A percentile compares a stretch with the other conserved stretches of the same genome.
Evolutionary conservation across 345 rosid genomes (phyloP).

Genomic region (Rhizophora apiculata): DNA sequence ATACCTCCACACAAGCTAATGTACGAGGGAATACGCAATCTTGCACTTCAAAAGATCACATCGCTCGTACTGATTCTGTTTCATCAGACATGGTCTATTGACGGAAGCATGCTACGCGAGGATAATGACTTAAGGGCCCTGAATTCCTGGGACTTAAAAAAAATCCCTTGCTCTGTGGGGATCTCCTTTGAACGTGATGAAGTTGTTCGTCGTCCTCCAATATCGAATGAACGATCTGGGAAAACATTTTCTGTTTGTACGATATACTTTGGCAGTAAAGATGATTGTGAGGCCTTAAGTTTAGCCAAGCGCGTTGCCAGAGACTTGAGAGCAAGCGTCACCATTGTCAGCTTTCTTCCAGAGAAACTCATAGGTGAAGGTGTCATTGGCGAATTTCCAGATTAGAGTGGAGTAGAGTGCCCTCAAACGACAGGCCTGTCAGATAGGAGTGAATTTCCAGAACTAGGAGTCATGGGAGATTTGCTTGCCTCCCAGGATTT

Average conservation of each 20-base stretch:
- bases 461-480: conserved; percentile 56
- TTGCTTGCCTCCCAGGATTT: conserved; percentile 53
- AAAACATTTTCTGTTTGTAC: conserved; percentile 5
- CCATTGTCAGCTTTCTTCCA: conserved; percentile 27
- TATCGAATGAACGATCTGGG: background rate
- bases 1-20: conserved; percentile 40
- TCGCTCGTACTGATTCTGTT: conserved; percentile 54
- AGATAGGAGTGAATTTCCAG: conserved; percentile 63
- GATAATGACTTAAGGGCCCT: conserved; percentile 25
- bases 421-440: conserved; percentile 40
- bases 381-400: background rate
- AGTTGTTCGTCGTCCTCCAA: conserved; percentile 16
- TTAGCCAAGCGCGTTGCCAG: conserved; percentile 45
- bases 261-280: conserved; percentile 59
- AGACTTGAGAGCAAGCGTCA: conserved; percentile 25
- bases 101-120: conserved; percentile 37
- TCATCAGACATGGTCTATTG: conserved; percentile 44
- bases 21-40: conserved; percentile 57
- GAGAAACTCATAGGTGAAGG: background rate
- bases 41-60: conserved; percentile 42
- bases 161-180: conserved; percentile 60
- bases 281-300: conserved; percentile 54
- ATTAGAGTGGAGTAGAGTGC: conserved; percentile 28
- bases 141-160: conserved; percentile 40
- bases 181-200: conserved; percentile 36